Base-by-base conservation (phyloP, 208 protist species). In the Jaenimonas drosophilae region DNA sequence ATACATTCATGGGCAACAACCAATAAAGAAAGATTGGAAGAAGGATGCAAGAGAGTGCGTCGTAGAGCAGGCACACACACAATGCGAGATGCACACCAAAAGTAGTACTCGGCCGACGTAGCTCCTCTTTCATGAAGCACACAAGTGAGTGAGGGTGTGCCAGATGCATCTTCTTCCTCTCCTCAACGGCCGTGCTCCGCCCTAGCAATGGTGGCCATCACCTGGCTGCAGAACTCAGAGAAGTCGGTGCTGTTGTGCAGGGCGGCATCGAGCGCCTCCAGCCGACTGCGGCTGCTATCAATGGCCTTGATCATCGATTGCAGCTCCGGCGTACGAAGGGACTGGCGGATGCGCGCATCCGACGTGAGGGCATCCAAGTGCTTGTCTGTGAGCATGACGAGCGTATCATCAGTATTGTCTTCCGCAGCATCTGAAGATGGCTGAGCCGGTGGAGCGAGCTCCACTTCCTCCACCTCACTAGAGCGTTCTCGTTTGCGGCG, bases 201-300 rank as follows among this genome's bases (percentile, higher is more conserved):
- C n/a, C n/a, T n/a, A n/a, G n/a, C n/a, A n/a, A 91, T 68, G 14
- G 60, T 54, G 16, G 30, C 39, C 42, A 83, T 59, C 14, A 92
- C 66, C 4, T 64, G 43, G 14, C 80, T 58, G 41, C 73, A 84
- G 39, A 91, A 94, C 5, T 47, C 21, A 16, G 59, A 56, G 39
- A 94, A 94, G 29, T 89, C 76, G 0, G 64, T 56, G 37, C 70
- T 74, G 49, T 91, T 91, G 42, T 63, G 62, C 64, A 85, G 41
- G 31, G 82, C 86, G 12, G 81, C 73, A 30, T 88, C 70, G 11
- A 94, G 61, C 28, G 86, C 86, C 6, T 91, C 86, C 1, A 91
- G 49, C 4, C 65, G 66, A 0, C 76, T 74, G 0, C 73, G 71
- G 54, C 82, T 91, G 4, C 37, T 43, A 50, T 88, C 66, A 38